These are phyloP conservation scores for Meripilus lineatus DNA, from an alignment of 1,284 basidiomycete genomes.

Conservation along the genomic window DNA sequence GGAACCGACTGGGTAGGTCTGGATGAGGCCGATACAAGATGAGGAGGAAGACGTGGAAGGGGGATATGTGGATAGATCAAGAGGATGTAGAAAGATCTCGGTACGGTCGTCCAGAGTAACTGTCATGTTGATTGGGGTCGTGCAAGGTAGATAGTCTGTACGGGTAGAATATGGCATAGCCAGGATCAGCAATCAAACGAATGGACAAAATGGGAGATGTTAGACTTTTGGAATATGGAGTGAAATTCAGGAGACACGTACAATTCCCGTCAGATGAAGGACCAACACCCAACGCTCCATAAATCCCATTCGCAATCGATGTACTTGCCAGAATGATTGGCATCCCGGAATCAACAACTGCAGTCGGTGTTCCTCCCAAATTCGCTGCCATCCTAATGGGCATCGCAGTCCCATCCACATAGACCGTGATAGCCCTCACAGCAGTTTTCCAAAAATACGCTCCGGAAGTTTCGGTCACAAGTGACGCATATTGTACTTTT, in stretches of 20 bases:
- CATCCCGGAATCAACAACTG: conserved; percentile 65
- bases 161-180: not conserved
- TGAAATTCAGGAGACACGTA: conserved; percentile 29
- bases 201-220: conserved; percentile 2
- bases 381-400: conserved; percentile 31
- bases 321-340: conserved; percentile 58
- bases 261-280: conserved; percentile 61
- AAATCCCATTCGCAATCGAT: conserved; percentile 67
- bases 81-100: conserved; percentile 60
- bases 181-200: conserved; percentile 2
- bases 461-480: conserved; percentile 36
- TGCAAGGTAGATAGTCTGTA: conserved; percentile 67
- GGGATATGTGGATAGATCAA: conserved; percentile 52
- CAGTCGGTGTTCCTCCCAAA: conserved; percentile 42
- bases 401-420: conserved; percentile 39
- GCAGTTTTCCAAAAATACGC: conserved; percentile 56
- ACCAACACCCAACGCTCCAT: conserved; percentile 61
- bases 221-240: not conserved
- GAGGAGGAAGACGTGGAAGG: conserved; percentile 31
- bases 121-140: conserved; percentile 62
- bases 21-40: conserved; percentile 63
- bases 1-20: conserved; percentile 31
- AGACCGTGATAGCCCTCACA: conserved; percentile 55
- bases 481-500: conserved; percentile 44
- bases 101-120: conserved; percentile 54